Conservation (phyloP, 192 early-diverging fungal species). For the Backusella macrospora region DNA sequence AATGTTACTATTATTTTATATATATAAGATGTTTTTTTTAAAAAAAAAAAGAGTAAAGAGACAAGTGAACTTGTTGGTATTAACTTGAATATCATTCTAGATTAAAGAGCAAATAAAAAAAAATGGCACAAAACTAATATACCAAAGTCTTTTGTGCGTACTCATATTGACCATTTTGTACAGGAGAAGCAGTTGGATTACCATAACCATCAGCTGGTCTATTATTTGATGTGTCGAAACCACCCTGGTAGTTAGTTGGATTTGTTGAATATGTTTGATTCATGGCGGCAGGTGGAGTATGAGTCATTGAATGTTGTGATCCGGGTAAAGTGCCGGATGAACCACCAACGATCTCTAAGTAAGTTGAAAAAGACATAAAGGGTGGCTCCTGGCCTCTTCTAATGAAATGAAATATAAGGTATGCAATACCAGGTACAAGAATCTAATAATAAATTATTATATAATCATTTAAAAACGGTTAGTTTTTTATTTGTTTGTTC, state of each 20-base stretch:
- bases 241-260: not conserved
- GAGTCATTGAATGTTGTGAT: not conserved
- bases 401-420: conserved; percentile 1
- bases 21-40: not conserved
- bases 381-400: conserved; percentile 2
- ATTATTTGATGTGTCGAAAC: not conserved
- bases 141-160: conserved; percentile 10
- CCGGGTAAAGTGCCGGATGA: not conserved
- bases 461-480: not conserved
- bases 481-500: not conserved
- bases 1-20: not conserved
- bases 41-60: too few relatives aligned
- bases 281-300: not conserved
- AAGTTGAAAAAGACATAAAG: conserved; percentile 13
- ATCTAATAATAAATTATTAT: not conserved
- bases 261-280: conserved; percentile 2
- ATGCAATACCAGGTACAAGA: conserved; percentile 9
- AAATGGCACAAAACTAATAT: conserved; percentile 1
- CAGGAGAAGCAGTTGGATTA: not conserved
- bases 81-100: not conserved
- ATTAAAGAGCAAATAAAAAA: not conserved
- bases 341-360: not conserved
- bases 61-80: not conserved
- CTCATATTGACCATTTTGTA: conserved; percentile 3
- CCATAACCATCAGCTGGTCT: not conserved